Evolutionary conservation across 2,329 filamentous ascomycete species (phyloP).

Genomic region (Botrytis fragariae): DNA sequence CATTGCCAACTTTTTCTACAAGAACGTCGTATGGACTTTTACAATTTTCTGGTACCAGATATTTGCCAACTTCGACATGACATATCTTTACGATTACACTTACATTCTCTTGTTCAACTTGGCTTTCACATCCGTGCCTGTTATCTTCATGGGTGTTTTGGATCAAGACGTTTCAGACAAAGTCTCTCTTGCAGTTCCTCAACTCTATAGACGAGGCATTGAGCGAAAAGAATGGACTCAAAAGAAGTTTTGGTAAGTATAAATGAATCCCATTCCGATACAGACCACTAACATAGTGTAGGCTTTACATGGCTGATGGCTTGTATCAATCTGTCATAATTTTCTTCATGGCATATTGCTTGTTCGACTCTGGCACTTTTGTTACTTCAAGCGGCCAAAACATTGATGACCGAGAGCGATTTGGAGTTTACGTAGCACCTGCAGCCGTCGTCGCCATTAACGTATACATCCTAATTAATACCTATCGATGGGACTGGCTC

Average conservation of each 20-base stretch:
- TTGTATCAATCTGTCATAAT: conserved; percentile 91
- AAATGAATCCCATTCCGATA: background rate
- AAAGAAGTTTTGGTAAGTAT: conserved; percentile 87
- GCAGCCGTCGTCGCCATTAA: conserved; percentile 88
- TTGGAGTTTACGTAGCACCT: conserved; percentile 84
- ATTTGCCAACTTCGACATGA: conserved; percentile 93
- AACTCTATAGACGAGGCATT: conserved; percentile 93
- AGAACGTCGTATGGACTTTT: conserved; percentile 98
- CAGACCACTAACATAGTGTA: conserved; percentile 38
- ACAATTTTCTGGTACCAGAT: conserved; percentile 97
- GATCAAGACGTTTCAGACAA: conserved; percentile 96
- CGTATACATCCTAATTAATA: conserved; percentile 91
- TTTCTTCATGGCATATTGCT: conserved; percentile 88
- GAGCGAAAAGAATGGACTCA: conserved; percentile 97
- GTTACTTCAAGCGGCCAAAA: conserved; percentile 70
- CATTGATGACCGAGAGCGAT: conserved; percentile 74
- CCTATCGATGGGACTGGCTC: conserved; percentile 97
- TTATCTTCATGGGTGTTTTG: conserved; percentile 92
- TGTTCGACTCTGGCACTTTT: conserved; percentile 68
- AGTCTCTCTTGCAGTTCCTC: conserved; percentile 89
- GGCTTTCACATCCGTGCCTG: conserved; percentile 91
- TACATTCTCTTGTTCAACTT: conserved; percentile 97
- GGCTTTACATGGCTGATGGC: conserved; percentile 92
- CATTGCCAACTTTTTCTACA: conserved; percentile 99
- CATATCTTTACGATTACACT: conserved; percentile 95